Base-by-base conservation (phyloP, 225 moss, liverwort and hornwort species). In the Polytrichum formosum region DNA sequence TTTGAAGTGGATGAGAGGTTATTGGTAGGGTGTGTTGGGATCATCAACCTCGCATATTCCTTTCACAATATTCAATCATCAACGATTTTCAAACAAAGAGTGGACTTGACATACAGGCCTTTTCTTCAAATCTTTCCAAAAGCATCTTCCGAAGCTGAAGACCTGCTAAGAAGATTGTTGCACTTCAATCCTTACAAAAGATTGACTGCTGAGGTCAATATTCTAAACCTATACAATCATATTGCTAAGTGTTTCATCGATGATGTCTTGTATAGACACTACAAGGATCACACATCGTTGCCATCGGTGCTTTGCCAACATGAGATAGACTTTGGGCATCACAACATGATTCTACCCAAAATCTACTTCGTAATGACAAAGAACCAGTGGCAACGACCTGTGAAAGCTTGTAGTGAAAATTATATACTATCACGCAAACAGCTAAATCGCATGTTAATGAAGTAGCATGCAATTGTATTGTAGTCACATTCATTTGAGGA, bases 101-200 rank as follows among this genome's bases (percentile, higher is more conserved):
- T 7, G 33, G 21, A 60, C 0, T n/a, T 21, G 6, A 10, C 18
- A 28, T 56, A 22, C 77, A 97, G 96, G 78, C 81, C 89, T 61
- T 97, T 93, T 66, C 61, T 60, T 53, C 88, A 88, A 28, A 84
- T 93, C 56, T 93, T 97, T 78, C 93, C 96, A 18, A 84, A 80
- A 84, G 92, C 92, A 27, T 93, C 96, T 53, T 69, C 88, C 13
- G 86, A 93, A 56, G 93, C 93, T 26, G 90, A 85, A 67, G 93
- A 97, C 70, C 61, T 97, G 31, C 26, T 94, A 6, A 83, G 74
- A 55, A 89, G 77, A 70, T 81, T 97, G 63, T 75, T 97, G 70
- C 93, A 97, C 82, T 97, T 97, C 70, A 97, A 93, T 70, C 96
- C 96, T 31, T 80, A 89, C 37, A 97, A 93, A 65, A 84, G 96